Conservation (phyloP, 2,329 filamentous ascomycete genomes). For the Tolypocladium pustulatum region DNA sequence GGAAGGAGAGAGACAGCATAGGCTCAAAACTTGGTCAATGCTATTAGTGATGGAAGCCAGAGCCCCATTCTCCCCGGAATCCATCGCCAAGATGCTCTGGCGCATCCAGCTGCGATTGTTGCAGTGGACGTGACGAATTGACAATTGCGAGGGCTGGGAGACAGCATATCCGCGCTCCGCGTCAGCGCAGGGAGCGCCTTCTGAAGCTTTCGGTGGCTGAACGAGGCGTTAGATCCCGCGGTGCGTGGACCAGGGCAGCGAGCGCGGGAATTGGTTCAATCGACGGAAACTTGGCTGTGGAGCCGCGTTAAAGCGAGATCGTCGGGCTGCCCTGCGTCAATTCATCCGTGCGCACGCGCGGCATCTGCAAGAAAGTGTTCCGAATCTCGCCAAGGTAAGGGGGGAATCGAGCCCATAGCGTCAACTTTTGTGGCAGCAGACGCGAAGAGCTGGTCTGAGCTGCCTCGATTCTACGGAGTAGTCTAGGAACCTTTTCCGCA, state of each 20-base stretch:
- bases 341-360: neutral
- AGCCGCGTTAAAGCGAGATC: neutral
- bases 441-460: neutral
- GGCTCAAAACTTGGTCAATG: neutral
- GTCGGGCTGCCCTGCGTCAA: neutral
- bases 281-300: neutral
- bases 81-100: neutral
- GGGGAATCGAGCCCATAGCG: neutral
- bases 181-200: neutral
- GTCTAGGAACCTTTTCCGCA: neutral
- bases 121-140: neutral
- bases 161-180: neutral
- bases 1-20: neutral
- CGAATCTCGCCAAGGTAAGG: neutral
- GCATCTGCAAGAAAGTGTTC: neutral
- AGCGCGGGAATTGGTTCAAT: neutral
- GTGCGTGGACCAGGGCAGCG: neutral
- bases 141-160: neutral
- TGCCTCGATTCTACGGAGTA: neutral
- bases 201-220: neutral
- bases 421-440: neutral
- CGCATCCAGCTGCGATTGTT: neutral
- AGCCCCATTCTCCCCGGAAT: neutral
- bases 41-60: neutral
- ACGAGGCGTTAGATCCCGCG: neutral